These are phyloP conservation scores for Aspergillus novofumigatus DNA, from an alignment of 2,329 filamentous ascomycete genomes.

Conservation along the genomic window DNA sequence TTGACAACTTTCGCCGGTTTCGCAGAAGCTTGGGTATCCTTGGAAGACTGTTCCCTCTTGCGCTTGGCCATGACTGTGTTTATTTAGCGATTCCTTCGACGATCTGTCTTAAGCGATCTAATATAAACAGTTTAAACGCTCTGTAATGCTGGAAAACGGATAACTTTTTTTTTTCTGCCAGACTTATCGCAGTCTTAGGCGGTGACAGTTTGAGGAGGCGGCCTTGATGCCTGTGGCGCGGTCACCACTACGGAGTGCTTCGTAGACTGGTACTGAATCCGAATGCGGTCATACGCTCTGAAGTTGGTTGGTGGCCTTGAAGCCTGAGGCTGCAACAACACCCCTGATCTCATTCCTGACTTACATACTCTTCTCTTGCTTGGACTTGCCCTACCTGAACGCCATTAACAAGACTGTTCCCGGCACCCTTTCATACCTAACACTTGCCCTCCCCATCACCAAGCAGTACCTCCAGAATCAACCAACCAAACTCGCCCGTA, in stretches of 20 bases:
- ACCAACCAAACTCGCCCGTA: slow-evolving; percentile 20
- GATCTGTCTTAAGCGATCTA: not conserved
- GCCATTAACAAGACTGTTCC: slow-evolving; percentile 9
- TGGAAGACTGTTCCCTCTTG: slow-evolving; percentile 38
- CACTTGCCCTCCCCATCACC: slow-evolving; percentile 4
- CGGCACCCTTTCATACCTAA: slow-evolving; percentile 11
- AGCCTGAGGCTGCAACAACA: slow-evolving; percentile 14
- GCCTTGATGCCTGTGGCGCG: not conserved
- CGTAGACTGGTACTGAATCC: not conserved
- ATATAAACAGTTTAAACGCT: not conserved
- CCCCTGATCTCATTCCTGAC: not conserved
- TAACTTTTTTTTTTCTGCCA: slow-evolving; percentile 26
- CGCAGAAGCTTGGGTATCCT: slow-evolving; percentile 20
- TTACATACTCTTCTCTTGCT: not conserved
- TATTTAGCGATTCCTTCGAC: not conserved
- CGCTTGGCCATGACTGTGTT: slow-evolving; percentile 39
- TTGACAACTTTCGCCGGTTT: slow-evolving; percentile 33
- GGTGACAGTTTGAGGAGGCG: slow-evolving; percentile 5
- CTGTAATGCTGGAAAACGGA: slow-evolving; percentile 9
- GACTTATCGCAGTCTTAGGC: slow-evolving; percentile 10
- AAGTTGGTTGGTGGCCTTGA: not conserved
- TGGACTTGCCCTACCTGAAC: not conserved
- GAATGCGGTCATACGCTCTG: not conserved
- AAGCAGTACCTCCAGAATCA: slow-evolving; percentile 14
- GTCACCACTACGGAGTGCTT: too few species aligned